Evolutionary conservation across 192 early-diverging fungal species (phyloP).

Genomic region (Rhizoclosmatium sp.): DNA sequence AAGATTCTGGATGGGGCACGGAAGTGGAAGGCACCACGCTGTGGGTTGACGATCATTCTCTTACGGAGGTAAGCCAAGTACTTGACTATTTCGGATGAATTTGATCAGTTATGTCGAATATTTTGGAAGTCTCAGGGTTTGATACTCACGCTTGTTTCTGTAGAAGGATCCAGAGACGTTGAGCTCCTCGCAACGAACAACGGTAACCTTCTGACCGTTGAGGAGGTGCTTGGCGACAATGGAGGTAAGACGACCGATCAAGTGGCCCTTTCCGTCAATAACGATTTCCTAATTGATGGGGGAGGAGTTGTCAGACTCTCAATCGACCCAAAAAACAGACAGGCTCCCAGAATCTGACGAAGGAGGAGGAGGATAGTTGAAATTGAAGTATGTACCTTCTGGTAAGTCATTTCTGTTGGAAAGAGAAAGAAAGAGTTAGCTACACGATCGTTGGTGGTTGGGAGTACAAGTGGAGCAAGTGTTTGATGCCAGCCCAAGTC

Average conservation of each 20-base stretch:
- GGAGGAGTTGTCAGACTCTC: not conserved
- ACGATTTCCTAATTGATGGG: conserved; percentile 80
- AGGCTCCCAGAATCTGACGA: not conserved
- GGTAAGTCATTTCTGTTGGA: conserved; percentile 28
- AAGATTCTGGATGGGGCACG: conserved; percentile 97
- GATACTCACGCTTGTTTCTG: conserved; percentile 95
- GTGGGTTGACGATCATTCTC: conserved; percentile 96
- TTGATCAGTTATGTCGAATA: not conserved
- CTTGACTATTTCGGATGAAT: conserved; percentile 68
- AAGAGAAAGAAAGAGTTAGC: not conserved
- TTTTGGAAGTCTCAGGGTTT: not conserved
- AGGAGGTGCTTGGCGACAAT: conserved; percentile 98
- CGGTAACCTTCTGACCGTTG: conserved; percentile 95
- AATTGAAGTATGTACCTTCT: conserved; percentile 23
- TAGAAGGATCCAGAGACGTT: conserved; percentile 98
- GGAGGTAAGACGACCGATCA: conserved; percentile 96
- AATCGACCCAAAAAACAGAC: not conserved
- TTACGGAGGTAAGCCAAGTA: conserved; percentile 97
- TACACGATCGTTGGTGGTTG: not conserved
- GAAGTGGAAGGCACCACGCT: conserved; percentile 98
- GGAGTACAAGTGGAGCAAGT: too few relatives aligned
- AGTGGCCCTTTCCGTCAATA: conserved; percentile 99
- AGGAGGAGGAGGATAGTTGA: not conserved
- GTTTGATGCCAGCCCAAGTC: too few relatives aligned
- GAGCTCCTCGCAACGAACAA: conserved; percentile 99